A percentile compares a stretch with the other conserved stretches of the same genome.
phyloP scores from a whole-genome alignment of 2,329 filamentous ascomycete genomes.

The Bipolaris sorokiniana region DNA sequence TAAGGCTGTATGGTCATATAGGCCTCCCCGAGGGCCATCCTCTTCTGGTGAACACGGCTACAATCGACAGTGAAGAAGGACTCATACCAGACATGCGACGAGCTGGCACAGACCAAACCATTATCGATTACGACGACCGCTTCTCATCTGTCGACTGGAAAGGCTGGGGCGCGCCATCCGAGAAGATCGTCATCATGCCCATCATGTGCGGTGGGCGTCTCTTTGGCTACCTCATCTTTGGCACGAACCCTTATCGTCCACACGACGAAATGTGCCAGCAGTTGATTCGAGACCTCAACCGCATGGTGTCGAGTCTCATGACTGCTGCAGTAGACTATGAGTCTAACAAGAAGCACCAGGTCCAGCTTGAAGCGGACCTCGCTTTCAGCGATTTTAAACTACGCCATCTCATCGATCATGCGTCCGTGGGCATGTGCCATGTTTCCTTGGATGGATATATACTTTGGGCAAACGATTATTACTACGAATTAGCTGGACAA shows the following conservation, averaged over 20 bases:
- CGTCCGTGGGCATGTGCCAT: conserved; percentile 45
- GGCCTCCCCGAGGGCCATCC: conserved; percentile 38
- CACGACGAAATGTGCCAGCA: conserved; percentile 42
- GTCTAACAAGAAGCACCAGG: conserved; percentile 32
- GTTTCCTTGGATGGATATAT: conserved; percentile 38
- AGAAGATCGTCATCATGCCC: conserved; percentile 37
- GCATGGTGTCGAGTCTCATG: conserved; percentile 42
- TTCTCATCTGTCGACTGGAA: conserved; percentile 38
- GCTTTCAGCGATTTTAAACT: conserved; percentile 44
- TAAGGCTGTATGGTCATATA: conserved; percentile 36
- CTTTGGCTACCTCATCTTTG: conserved; percentile 42
- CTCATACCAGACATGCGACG: conserved; percentile 39
- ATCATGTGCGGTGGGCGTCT: conserved; percentile 30
- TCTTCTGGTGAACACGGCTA: conserved; percentile 31
- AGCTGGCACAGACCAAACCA: conserved; percentile 27
- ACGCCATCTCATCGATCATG: conserved; percentile 45
- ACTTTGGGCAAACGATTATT: conserved; percentile 47
- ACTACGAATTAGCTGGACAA: conserved; percentile 38
- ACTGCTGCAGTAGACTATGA: conserved; percentile 31
- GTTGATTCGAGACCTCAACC: conserved; percentile 41
- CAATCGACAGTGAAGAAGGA: conserved; percentile 32
- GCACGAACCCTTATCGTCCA: conserved; percentile 45
- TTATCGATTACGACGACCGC: conserved; percentile 39
- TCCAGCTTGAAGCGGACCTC: conserved; percentile 43
- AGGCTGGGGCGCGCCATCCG: conserved; percentile 35